Conservation (phyloP, 257 asterid genomes). For the Pogostemon cablin region DNA sequence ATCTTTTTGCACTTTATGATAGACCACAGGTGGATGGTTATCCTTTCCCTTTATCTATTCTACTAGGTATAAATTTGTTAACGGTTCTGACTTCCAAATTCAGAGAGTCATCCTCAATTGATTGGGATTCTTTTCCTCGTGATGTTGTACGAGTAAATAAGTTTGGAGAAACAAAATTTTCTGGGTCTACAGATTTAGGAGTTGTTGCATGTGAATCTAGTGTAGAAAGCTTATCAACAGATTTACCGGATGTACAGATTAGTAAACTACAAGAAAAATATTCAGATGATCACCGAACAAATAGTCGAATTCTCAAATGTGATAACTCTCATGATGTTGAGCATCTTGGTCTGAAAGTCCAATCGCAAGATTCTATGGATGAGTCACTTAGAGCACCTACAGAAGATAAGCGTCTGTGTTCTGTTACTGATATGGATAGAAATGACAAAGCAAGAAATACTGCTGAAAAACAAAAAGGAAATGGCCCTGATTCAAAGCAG, state of each 20-base stretch:
- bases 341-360: slow-evolving; percentile 31
- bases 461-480: slow-evolving; percentile 47
- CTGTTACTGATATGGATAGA: slow-evolving; percentile 48
- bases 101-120: slow-evolving; percentile 65
- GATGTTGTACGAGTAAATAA: slow-evolving; percentile 39
- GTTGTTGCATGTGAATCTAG: slow-evolving; percentile 35
- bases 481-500: slow-evolving; percentile 50
- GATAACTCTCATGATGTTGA: slow-evolving; percentile 44
- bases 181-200: slow-evolving; percentile 44
- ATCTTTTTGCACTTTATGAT: slow-evolving; percentile 96
- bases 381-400: slow-evolving; percentile 37
- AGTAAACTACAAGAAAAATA: slow-evolving; percentile 48
- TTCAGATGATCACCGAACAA: slow-evolving; percentile 33
- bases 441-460: slow-evolving; percentile 38
- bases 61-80: slow-evolving; percentile 79
- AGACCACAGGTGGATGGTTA: slow-evolving; percentile 96
- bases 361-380: slow-evolving; percentile 38
- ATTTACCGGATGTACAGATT: slow-evolving; percentile 55
- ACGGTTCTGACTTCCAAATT: slow-evolving; percentile 80
- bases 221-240: slow-evolving; percentile 30
- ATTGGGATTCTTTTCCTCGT: slow-evolving; percentile 65
- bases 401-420: slow-evolving; percentile 44
- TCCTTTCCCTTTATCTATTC: slow-evolving; percentile 93
- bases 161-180: slow-evolving; percentile 31
- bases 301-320: slow-evolving; percentile 28